Evolutionary conservation across 805 yeast species (phyloP).

Genomic region (Lipomyces sp.): DNA sequence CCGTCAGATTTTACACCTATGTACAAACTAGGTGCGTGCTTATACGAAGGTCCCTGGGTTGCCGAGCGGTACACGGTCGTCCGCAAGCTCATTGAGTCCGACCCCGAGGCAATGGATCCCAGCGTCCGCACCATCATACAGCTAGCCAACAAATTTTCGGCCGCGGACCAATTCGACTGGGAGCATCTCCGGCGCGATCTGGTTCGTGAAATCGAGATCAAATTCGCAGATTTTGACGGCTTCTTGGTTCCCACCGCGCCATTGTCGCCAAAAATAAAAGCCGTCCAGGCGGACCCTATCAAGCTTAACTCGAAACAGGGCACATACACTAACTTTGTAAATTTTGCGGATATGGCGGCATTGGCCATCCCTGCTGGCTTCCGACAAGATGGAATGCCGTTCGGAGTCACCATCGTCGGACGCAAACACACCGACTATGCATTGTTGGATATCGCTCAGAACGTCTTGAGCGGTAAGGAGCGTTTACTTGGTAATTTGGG

Average conservation of each 20-base stretch:
- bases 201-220: slow-evolving; percentile 62
- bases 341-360: slow-evolving; percentile 90
- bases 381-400: slow-evolving; percentile 84
- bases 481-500: slow-evolving; percentile 57
- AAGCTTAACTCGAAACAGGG: slow-evolving; percentile 88
- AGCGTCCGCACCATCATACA: slow-evolving; percentile 75
- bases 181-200: slow-evolving; percentile 88
- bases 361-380: slow-evolving; percentile 90
- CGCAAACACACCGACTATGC: slow-evolving; percentile 87
- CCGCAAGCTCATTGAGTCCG: slow-evolving; percentile 64
- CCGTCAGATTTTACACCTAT: slow-evolving; percentile 74
- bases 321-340: slow-evolving; percentile 95
- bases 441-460: slow-evolving; percentile 76
- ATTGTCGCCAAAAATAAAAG: slow-evolving; percentile 78
- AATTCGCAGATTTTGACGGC: slow-evolving; percentile 69
- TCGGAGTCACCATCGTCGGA: slow-evolving; percentile 85
- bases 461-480: slow-evolving; percentile 57
- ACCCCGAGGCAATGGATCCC: slow-evolving; percentile 69
- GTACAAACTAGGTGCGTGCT: slow-evolving; percentile 77
- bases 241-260: slow-evolving; percentile 94
- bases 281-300: slow-evolving; percentile 77
- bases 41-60: slow-evolving; percentile 98
- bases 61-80: slow-evolving; percentile 91
- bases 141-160: slow-evolving; percentile 76
- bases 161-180: slow-evolving; percentile 80